These are phyloP conservation scores for Pseudogymnoascus pannorum DNA, from an alignment of 2,329 filamentous ascomycete genomes.

Conservation along the genomic window DNA sequence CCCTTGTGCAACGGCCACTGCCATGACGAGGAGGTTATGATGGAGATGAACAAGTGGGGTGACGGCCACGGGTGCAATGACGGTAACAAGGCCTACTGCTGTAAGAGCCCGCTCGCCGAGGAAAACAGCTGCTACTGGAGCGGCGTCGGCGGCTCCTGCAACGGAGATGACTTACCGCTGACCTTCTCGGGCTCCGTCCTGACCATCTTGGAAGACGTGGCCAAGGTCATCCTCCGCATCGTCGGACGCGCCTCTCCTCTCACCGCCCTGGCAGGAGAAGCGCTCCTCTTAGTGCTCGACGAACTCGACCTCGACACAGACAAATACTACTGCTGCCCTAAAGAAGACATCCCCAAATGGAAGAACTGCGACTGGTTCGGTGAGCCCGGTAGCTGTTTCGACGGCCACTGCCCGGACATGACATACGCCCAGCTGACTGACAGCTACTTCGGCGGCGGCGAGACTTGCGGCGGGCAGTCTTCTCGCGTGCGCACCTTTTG, in stretches of 20 bases:
- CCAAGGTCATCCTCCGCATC: slow-evolving; percentile 14
- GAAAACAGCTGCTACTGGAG: slow-evolving; percentile 24
- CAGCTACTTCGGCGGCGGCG: slow-evolving; percentile 23
- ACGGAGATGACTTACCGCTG: slow-evolving; percentile 18
- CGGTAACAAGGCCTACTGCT: slow-evolving; percentile 29
- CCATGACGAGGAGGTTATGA: slow-evolving; percentile 29
- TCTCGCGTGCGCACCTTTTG: slow-evolving; percentile 27
- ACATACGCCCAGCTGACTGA: slow-evolving; percentile 25
- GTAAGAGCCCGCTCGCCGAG: slow-evolving; percentile 20
- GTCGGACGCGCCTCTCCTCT: slow-evolving; percentile 10
- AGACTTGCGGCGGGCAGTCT: slow-evolving; percentile 18
- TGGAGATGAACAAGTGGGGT: slow-evolving; percentile 20
- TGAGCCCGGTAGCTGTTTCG: slow-evolving; percentile 29
- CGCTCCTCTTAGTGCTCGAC: slow-evolving; percentile 16
- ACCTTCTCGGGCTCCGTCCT: slow-evolving; percentile 23
- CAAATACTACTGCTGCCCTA: slow-evolving; percentile 27
- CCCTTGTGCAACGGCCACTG: slow-evolving; percentile 26
- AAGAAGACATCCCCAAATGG: slow-evolving; percentile 24
- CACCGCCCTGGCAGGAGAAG: slow-evolving; percentile 11
- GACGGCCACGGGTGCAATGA: slow-evolving; percentile 20
- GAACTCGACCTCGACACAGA: slow-evolving; percentile 16
- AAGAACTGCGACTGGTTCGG: slow-evolving; percentile 33
- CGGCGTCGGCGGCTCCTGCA: slow-evolving; percentile 19
- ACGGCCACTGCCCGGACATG: slow-evolving; percentile 27
- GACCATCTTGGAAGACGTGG: slow-evolving; percentile 16